phyloP scores from a whole-genome alignment of 805 yeast species.

The Myxozyma geophila region DNA sequence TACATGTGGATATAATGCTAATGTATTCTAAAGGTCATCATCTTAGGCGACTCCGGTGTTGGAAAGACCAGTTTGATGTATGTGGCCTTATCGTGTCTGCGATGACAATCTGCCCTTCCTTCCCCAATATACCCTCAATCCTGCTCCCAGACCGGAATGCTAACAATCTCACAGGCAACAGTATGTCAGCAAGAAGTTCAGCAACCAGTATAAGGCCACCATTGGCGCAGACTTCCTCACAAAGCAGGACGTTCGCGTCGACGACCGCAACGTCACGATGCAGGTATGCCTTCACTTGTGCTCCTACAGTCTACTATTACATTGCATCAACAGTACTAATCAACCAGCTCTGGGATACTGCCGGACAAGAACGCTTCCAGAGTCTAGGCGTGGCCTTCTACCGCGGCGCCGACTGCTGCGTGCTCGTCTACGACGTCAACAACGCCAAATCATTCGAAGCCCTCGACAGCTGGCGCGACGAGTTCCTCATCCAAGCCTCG shows the following conservation, averaged over 20 bases:
- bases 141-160: neutral
- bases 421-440: constrained; percentile 92
- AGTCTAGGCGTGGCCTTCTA: constrained; percentile 95
- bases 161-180: constrained; percentile 58
- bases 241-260: constrained; percentile 77
- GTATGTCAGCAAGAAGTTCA: constrained; percentile 91
- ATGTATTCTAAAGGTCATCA: constrained; percentile 62
- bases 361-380: constrained; percentile 98
- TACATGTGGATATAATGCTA: neutral
- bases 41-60: constrained; percentile 95
- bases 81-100: constrained; percentile 13
- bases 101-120: too few species aligned
- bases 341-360: constrained; percentile 89
- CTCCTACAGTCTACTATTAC: neutral
- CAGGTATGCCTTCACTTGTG: constrained; percentile 40
- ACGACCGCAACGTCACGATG: constrained; percentile 78
- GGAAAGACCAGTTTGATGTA: constrained; percentile 93
- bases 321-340: neutral
- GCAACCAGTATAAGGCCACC: constrained; percentile 95
- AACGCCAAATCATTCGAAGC: constrained; percentile 91
- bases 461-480: constrained; percentile 91
- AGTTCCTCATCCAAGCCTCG: constrained; percentile 89
- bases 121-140: too few species aligned
- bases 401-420: constrained; percentile 98
- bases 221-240: constrained; percentile 97